Evolutionary conservation across 2,329 filamentous ascomycete genomes (phyloP), one percentile per base, ranked within the genome.

Genomic region (Colletotrichum brevisporum): DNA sequence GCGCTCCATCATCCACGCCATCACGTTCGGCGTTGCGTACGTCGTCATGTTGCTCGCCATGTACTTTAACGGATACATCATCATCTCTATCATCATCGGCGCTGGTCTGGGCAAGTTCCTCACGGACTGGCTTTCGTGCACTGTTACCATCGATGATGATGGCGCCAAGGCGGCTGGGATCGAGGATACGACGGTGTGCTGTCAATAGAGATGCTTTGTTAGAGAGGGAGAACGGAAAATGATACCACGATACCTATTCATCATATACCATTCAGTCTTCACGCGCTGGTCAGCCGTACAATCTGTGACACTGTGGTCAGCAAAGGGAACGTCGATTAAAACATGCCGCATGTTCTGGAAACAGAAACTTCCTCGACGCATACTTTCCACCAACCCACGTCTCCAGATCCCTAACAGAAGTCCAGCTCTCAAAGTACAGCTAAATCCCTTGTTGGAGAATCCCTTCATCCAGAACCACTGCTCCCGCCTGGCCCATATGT

Each of bases 41-140:
- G 43, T 68, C 6, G 47, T 68, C 21, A 68, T 68, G 65, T 8
- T 68, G 4, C 39, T 68, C 0, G 65, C 55, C 18, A 68, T 68
- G 65, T 68, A 62, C 15, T 68, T 68, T 24, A 68, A 68, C 43
- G 65, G 65, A 1, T 68, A 68, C 39, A 54, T 68, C 47, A 68
- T 68, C 6, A 50, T 68, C 4, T 55, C 65, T 8, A 63, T 68
- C 31, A 31, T 68, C 6, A 3, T 87, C 45, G 85, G 85, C 2
- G 83, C 83, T 3, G 82, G 83, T 3, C 71, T 87, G 50, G 85
- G 85, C 63, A 87, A 87, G 76, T 86, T 86, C 71, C 71, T 86
- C 9, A 85, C 82, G 71, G 84, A 86, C 74, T 87, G 85, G 85
- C 75, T 62, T 0, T 45, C 59, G 0, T 62, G 48, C 6, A 54